Base-by-base conservation (phyloP, 306 rosid species). In the Lagenaria siceraria region DNA sequence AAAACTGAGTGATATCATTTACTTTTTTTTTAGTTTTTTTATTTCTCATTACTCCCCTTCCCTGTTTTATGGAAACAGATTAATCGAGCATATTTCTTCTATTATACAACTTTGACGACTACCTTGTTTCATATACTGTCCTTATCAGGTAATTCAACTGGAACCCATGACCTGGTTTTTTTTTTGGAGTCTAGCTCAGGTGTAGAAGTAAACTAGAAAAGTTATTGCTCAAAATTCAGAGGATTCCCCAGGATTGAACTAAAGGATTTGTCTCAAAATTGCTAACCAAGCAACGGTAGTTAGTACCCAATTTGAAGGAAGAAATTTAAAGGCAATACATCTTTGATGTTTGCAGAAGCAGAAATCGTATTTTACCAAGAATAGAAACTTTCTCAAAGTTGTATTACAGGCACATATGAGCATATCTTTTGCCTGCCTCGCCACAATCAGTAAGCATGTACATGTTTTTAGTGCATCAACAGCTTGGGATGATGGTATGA, bases 381-480 rank as follows among this genome's bases (percentile, higher is more conserved):
- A 8, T 24, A 13, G 66, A 27, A 56, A 60, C n/a, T 60, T 60
- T 60, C 66, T 60, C 66, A 13, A 60, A 60, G 66, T 60, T 63
- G 12, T 7, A 8, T 17, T 33, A 0, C 25, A 7, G 19, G 43
- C 15, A 38, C 25, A 40, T 19, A 6, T 66, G 31, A 66, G 8
- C 73, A 66, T 35, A 66, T 66, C 27, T 66, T 31, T 64, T 38
- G 73, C 21, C 49, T 19, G 51, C 49, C 3, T 64, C 72, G 7
- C 14, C 78, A 52, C 8, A 62, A 21, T 59, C 59, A 95, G 83
- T 79, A 95, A 92, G 87, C 98, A 95, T 66, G 97, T 35, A 84
- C 98, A 95, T 78, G 97, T 90, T 89, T 92, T 95, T 78, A 95
- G 93, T 78, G 98, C 96, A 75, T 95, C 98, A 31, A 87, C 91